Base-by-base conservation (phyloP, 2,329 filamentous ascomycete genomes). In the Aspergillus pseudoviridinutans region DNA sequence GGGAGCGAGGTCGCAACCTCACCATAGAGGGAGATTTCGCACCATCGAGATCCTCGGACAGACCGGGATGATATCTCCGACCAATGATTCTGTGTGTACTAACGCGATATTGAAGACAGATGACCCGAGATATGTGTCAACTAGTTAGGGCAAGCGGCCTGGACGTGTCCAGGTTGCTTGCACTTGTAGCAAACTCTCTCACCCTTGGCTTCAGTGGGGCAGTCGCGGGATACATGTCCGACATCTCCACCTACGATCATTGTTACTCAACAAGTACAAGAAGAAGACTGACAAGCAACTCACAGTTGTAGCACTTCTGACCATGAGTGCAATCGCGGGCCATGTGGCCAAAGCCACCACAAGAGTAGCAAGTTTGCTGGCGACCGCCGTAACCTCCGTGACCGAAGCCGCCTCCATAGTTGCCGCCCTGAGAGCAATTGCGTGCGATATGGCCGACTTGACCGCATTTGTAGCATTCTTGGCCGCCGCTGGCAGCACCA, bases 171-270 rank as follows among this genome's bases (percentile, higher is more conserved):
- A 66, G 86, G 84, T 77, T 88, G 83, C 80, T 87, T 87, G 84
- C 86, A 97, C 84, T 95, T 96, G 86, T 99, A 99, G 88, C 94
- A 99, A 75, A 96, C 92, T 77, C 95, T 93, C 85, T 97, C 93
- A 72, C 86, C 84, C 68, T 87, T 85, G 59, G 90, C 90, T 80
- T 96, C 93, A 75, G 93, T 92, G 69, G 92, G 89, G 85, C 94
- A 99, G 79, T 99, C 94, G 65, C 93, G 90, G 65, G 90, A 95
- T 76, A 97, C 87, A 79, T 97, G 93, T 62, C 94, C 93, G 68
- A 93, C 89, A 82, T 97, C 92, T 68, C 86, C 86, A 69, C 85
- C 84, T 86, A 62, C n/a, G 42, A 24, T 27, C 6, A n/a, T 17
- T 35, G 49, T 52, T 50, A 61, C 51, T 52, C 55, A 50, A 28